A percentile compares a stretch with the other conserved stretches of the same genome.
Evolutionary conservation across 1,284 basidiomycete species (phyloP).

Genomic region (Sporisorium iseilematis-ciliati): DNA sequence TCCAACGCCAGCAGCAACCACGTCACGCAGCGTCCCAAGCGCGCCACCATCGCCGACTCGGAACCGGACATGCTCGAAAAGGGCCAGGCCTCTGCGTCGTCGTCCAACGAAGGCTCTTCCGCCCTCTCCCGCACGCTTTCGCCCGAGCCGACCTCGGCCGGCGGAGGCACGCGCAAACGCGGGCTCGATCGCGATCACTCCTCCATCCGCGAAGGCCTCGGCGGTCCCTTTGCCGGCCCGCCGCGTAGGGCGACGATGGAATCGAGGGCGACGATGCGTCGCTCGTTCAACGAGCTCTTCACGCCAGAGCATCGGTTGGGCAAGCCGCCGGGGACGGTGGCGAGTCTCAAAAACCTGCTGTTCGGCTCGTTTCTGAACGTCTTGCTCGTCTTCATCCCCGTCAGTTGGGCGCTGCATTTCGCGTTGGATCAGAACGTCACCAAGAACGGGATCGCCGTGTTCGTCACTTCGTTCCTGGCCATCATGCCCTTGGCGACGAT

Average conservation of each 20-base stretch:
- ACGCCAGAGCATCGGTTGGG: conserved; percentile 51
- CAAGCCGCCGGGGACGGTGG: conserved; percentile 37
- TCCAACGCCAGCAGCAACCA: conserved; percentile 18
- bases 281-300: conserved; percentile 58
- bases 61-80: conserved; percentile 53
- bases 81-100: conserved; percentile 24
- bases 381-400: conserved; percentile 57
- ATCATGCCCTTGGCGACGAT: conserved; percentile 65
- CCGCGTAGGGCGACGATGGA: conserved; percentile 51
- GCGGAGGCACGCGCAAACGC: conserved; percentile 12
- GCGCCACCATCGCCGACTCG: conserved; percentile 39
- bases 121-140: conserved; percentile 24
- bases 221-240: conserved; percentile 50
- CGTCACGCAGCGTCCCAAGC: conserved; percentile 45
- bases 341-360: conserved; percentile 52
- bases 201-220: conserved; percentile 37
- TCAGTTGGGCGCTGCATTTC: conserved; percentile 61
- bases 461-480: conserved; percentile 61
- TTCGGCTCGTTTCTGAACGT: conserved; percentile 53
- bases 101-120: conserved; percentile 36
- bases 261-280: conserved; percentile 31
- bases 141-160: conserved; percentile 20
- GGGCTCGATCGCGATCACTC: conserved; percentile 36
- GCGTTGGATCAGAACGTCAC: conserved; percentile 41
- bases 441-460: conserved; percentile 50